Conservation (phyloP, 1,284 basidiomycete species). For the Lignosus rhinocerotis region DNA sequence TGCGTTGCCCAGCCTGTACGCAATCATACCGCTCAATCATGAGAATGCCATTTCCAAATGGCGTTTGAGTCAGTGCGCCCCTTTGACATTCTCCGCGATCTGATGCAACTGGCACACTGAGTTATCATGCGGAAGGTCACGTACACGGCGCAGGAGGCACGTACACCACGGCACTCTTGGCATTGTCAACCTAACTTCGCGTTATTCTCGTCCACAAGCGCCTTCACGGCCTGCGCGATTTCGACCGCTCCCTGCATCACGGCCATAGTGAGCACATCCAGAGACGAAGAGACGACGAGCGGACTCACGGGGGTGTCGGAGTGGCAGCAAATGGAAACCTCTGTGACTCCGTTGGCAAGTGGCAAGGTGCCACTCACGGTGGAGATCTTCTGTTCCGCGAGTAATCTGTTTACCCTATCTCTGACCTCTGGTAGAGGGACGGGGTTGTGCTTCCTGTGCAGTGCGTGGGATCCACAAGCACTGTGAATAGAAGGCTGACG, state of each 20-base stretch:
- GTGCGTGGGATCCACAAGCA: not conserved
- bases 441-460: slow-evolving; percentile 49
- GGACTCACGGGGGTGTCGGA: slow-evolving; percentile 61
- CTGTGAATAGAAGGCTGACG: not conserved
- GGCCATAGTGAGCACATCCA: not conserved
- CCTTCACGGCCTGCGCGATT: slow-evolving; percentile 49
- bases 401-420: slow-evolving; percentile 40
- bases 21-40: too few species aligned
- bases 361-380: slow-evolving; percentile 46
- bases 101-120: too few species aligned
- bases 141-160: not conserved
- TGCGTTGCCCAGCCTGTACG: too few species aligned
- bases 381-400: slow-evolving; percentile 37
- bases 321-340: slow-evolving; percentile 65
- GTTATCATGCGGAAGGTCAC: too few species aligned
- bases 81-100: too few species aligned
- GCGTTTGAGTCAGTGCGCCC: too few species aligned
- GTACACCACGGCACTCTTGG: not conserved
- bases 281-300: too few species aligned
- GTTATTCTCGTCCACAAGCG: slow-evolving; percentile 53
- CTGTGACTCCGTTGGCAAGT: slow-evolving; percentile 43
- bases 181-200: not conserved
- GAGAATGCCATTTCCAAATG: too few species aligned
- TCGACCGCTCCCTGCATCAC: slow-evolving; percentile 49
- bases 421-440: slow-evolving; percentile 44